These are phyloP conservation scores for Symmetrospora coprosmae DNA, from an alignment of 768 basidiomycete species.

Conservation along the genomic window DNA sequence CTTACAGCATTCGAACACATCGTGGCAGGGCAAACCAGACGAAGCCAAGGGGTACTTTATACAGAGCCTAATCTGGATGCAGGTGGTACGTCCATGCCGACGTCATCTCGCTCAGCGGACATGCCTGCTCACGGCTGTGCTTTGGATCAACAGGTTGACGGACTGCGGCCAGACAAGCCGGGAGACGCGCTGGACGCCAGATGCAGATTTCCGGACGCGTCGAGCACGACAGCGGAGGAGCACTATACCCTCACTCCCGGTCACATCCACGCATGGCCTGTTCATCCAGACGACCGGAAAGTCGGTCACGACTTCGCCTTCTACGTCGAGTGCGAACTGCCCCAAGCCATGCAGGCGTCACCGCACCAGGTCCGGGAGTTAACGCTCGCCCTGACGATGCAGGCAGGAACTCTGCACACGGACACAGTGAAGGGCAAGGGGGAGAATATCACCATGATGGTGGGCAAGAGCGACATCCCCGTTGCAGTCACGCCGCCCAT, in stretches of 20 bases:
- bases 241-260: background rate
- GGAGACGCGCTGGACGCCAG: background rate
- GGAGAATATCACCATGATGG: slow-evolving; percentile 5
- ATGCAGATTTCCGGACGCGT: background rate
- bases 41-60: slow-evolving; percentile 1
- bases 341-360: background rate
- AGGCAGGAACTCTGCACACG: background rate
- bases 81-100: background rate
- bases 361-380: background rate
- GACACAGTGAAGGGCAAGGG: background rate
- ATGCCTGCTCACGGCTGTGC: background rate
- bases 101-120: background rate
- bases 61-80: slow-evolving; percentile 6
- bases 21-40: slow-evolving; percentile 2
- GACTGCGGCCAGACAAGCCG: slow-evolving; percentile 1
- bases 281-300: slow-evolving; percentile 4
- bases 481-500: background rate
- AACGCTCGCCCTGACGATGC: background rate
- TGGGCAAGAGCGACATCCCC: slow-evolving; percentile 1
- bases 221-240: too few relatives aligned
- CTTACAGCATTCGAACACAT: slow-evolving; percentile 4
- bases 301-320: slow-evolving; percentile 7
- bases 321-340: slow-evolving; percentile 2
- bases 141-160: background rate
- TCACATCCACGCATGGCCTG: background rate